Percentiles rank a stretch among this genome's conserved stretches.
Evolutionary conservation across 2,329 filamentous ascomycete genomes (phyloP).

Genomic region (Cladophialophora bantiana): DNA sequence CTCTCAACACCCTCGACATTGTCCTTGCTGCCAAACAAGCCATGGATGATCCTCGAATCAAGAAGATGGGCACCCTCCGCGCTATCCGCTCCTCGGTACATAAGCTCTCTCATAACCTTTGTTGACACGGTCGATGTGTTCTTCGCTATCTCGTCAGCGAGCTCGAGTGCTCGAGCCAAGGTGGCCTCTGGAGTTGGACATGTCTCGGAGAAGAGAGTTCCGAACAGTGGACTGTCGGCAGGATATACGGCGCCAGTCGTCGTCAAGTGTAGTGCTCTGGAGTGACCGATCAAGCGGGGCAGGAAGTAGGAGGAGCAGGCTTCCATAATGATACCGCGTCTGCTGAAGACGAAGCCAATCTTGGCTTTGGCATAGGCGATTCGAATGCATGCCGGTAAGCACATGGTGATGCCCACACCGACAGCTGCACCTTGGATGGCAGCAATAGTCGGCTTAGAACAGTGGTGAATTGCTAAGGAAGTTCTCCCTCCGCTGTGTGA

Average conservation of each 20-base stretch:
- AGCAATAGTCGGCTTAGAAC: constrained; percentile 65
- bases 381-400: constrained; percentile 62
- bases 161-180: constrained; percentile 67
- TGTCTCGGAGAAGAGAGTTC: constrained; percentile 71
- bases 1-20: constrained; percentile 71
- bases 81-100: constrained; percentile 62
- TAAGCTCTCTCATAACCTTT: constrained; percentile 73
- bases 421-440: constrained; percentile 67
- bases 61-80: constrained; percentile 75
- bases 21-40: constrained; percentile 59
- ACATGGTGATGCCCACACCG: constrained; percentile 69
- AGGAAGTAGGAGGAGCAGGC: constrained; percentile 73
- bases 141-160: constrained; percentile 70
- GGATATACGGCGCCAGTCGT: constrained; percentile 70
- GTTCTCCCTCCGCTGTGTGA: constrained; percentile 58
- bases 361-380: constrained; percentile 64
- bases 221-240: constrained; percentile 58
- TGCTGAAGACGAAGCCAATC: constrained; percentile 74
- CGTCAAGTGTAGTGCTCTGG: constrained; percentile 68
- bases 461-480: constrained; percentile 63
- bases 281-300: constrained; percentile 69
- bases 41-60: constrained; percentile 58
- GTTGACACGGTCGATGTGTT: constrained; percentile 71
- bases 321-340: constrained; percentile 73
- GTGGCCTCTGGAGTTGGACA: constrained; percentile 66